These are phyloP conservation scores for Emiliania huxleyi DNA, from an alignment of 78 protist species.

Conservation along the genomic window DNA sequence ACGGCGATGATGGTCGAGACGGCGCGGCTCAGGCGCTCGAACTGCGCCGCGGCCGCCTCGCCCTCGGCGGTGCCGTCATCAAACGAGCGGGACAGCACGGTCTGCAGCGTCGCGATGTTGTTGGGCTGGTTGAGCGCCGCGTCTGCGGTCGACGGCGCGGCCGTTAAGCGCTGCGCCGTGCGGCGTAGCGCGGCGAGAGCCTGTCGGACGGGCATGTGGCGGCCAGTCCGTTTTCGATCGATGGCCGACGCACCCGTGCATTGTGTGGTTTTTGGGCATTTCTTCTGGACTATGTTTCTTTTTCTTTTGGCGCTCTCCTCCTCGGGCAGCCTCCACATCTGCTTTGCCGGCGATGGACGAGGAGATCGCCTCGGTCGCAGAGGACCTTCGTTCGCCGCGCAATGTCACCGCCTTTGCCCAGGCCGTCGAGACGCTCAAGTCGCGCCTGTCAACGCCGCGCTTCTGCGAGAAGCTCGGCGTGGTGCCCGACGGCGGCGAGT, in stretches of 20 bases:
- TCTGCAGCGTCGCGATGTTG: too few relatives aligned
- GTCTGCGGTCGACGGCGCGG: too few relatives aligned
- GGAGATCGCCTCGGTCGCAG: not conserved
- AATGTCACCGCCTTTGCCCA: not conserved
- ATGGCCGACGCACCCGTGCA: too few relatives aligned
- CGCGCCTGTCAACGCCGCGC: not conserved
- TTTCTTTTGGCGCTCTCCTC: too few relatives aligned
- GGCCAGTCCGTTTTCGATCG: too few relatives aligned
- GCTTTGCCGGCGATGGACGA: not conserved
- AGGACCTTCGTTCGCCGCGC: not conserved
- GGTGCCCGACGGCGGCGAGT: not conserved
- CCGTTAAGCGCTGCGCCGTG: too few relatives aligned
- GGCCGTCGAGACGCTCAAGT: not conserved
- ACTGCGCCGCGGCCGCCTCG: constrained; percentile 36
- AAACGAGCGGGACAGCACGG: not conserved
- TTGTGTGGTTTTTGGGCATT: too few relatives aligned
- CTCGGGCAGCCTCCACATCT: too few relatives aligned
- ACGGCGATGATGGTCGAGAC: not conserved
- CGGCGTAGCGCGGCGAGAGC: too few relatives aligned
- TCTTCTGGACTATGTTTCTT: too few relatives aligned
- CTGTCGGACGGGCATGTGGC: too few relatives aligned
- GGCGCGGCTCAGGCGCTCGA: constrained; percentile 7
- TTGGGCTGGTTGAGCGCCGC: too few relatives aligned
- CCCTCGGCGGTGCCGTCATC: constrained; percentile 56
- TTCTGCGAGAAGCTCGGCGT: not conserved